These are phyloP conservation scores for Drechslerella stenobrocha DNA, from an alignment of 2,329 filamentous ascomycete species.

Conservation along the genomic window DNA sequence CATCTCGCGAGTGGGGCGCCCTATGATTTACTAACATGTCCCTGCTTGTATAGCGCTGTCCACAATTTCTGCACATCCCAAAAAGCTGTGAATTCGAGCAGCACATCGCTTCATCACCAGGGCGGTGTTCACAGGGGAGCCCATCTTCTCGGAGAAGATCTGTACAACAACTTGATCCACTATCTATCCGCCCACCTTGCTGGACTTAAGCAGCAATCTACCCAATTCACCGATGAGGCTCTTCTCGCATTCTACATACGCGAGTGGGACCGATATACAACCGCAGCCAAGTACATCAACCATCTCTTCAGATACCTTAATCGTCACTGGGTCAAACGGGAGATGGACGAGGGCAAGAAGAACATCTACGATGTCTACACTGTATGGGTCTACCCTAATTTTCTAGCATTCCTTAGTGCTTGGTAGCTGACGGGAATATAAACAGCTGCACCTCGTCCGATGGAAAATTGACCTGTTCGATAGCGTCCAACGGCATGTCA, in stretches of 20 bases:
- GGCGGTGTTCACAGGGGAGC: slow-evolving; percentile 73
- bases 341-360: slow-evolving; percentile 99
- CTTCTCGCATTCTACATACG: slow-evolving; percentile 90
- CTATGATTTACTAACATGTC: slow-evolving; percentile 55
- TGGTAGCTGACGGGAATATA: slow-evolving; percentile 7
- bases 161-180: slow-evolving; percentile 86
- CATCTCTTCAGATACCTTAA: slow-evolving; percentile 96
- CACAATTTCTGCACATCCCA: slow-evolving; percentile 99
- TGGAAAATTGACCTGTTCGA: slow-evolving; percentile 93
- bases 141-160: slow-evolving; percentile 90
- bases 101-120: slow-evolving; percentile 57
- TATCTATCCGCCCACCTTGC: slow-evolving; percentile 80
- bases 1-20: neutral
- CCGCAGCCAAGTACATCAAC: slow-evolving; percentile 94
- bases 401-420: neutral
- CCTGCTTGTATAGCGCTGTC: slow-evolving; percentile 66
- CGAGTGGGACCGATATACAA: slow-evolving; percentile 95
- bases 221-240: slow-evolving; percentile 83
- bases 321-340: slow-evolving; percentile 96
- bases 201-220: slow-evolving; percentile 65
- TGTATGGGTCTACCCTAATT: slow-evolving; percentile 30
- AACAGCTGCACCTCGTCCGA: slow-evolving; percentile 77
- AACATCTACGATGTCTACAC: slow-evolving; percentile 98
- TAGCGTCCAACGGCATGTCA: slow-evolving; percentile 81
- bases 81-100: slow-evolving; percentile 73